phyloP scores from a whole-genome alignment of 179 eudicot species.

The Actinidia polygama region DNA sequence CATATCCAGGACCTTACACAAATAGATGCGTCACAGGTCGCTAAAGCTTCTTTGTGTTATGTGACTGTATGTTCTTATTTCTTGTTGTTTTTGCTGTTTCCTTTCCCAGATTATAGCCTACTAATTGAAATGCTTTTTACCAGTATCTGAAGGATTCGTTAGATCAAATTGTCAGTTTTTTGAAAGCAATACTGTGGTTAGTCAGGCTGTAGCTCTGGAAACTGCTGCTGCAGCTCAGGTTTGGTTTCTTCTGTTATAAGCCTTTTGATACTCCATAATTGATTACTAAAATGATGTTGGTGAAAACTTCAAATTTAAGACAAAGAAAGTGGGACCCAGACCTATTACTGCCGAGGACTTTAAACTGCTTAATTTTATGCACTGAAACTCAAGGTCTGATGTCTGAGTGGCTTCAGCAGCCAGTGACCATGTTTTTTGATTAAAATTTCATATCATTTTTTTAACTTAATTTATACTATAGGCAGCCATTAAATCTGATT shows the following conservation, averaged over 20 bases:
- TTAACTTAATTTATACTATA: too few relatives aligned
- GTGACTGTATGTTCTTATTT: constrained; percentile 57
- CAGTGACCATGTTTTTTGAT: too few relatives aligned
- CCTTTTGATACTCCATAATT: not conserved
- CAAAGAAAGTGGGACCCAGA: not conserved
- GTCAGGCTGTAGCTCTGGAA: constrained; percentile 88
- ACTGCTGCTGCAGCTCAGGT: constrained; percentile 99
- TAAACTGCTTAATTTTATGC: not conserved
- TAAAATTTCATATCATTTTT: too few relatives aligned
- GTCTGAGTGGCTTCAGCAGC: too few relatives aligned
- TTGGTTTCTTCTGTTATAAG: constrained; percentile 16
- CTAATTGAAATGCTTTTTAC: constrained; percentile 28
- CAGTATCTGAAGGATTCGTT: constrained; percentile 95
- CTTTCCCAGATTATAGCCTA: not conserved
- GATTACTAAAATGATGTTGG: not conserved
- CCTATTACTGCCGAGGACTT: not conserved
- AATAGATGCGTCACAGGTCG: too few relatives aligned
- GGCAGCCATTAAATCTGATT: too few relatives aligned
- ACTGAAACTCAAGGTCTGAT: too few relatives aligned
- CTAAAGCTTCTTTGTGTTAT: constrained; percentile 96
- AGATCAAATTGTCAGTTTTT: constrained; percentile 85
- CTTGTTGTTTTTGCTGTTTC: not conserved
- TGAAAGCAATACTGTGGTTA: constrained; percentile 70
- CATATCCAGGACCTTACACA: too few relatives aligned
- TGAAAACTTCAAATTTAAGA: not conserved